These are phyloP conservation scores for Luvunga scandens DNA, from an alignment of 345 rosid species.

Conservation along the genomic window DNA sequence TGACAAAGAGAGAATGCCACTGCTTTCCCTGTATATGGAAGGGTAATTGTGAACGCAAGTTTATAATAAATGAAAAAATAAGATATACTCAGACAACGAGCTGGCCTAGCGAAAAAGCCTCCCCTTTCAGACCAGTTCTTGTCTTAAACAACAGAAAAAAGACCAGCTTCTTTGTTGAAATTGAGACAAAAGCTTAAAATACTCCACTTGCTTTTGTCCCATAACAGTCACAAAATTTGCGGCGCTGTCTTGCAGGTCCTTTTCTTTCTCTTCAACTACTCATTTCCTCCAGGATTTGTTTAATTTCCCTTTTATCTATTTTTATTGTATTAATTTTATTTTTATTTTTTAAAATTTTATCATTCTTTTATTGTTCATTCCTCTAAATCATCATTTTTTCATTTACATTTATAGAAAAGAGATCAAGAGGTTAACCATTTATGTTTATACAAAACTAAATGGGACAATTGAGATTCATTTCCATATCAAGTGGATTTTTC, in stretches of 20 bases:
- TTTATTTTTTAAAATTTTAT: not conserved
- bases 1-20: not conserved
- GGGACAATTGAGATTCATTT: slow-evolving; percentile 5
- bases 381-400: not conserved
- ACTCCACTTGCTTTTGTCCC: too few species aligned
- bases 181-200: not conserved
- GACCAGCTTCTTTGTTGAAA: not conserved
- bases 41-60: not conserved
- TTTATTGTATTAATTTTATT: not conserved
- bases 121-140: not conserved
- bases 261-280: not conserved
- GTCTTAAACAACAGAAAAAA: not conserved
- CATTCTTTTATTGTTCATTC: not conserved
- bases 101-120: not conserved
- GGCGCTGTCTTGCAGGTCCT: slow-evolving; percentile 3
- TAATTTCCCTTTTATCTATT: not conserved
- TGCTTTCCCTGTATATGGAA: not conserved
- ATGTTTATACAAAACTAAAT: not conserved
- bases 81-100: not conserved
- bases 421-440: not conserved
- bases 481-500: not conserved
- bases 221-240: slow-evolving; percentile 1
- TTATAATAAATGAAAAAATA: not conserved
- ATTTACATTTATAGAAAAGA: not conserved
- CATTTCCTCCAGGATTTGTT: not conserved